Percentiles rank a stretch among this genome's conserved stretches.
Conservation (phyloP, 805 yeast species). For the Wickerhamomyces strasburgensis region DNA sequence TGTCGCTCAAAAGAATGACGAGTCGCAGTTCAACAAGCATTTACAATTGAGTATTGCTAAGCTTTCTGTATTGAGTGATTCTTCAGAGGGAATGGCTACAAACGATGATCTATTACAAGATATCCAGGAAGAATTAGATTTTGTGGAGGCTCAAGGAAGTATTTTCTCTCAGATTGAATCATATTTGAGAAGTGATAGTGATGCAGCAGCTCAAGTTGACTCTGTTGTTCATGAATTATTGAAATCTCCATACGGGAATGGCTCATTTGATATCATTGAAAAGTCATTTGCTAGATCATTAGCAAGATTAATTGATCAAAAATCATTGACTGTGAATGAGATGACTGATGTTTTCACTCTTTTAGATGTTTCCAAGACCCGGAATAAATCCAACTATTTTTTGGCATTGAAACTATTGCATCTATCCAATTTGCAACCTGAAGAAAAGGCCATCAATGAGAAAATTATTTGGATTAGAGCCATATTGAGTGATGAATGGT, state of each 20-base stretch:
- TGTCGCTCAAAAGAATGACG: slow-evolving; percentile 38
- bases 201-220: slow-evolving; percentile 22
- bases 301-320: slow-evolving; percentile 31
- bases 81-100: slow-evolving; percentile 12
- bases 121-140: slow-evolving; percentile 46
- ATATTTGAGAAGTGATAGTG: slow-evolving; percentile 28
- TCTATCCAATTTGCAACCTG: slow-evolving; percentile 24
- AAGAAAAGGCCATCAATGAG: slow-evolving; percentile 31
- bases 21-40: slow-evolving; percentile 41
- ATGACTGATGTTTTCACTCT: slow-evolving; percentile 49
- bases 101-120: slow-evolving; percentile 30
- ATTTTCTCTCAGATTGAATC: slow-evolving; percentile 27
- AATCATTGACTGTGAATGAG: slow-evolving; percentile 38
- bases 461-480: slow-evolving; percentile 56
- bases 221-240: slow-evolving; percentile 23
- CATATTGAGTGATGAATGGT: slow-evolving; percentile 50
- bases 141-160: slow-evolving; percentile 45
- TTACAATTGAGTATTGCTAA: slow-evolving; percentile 69
- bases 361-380: slow-evolving; percentile 31
- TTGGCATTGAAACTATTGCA: slow-evolving; percentile 50
- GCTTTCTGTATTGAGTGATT: slow-evolving; percentile 47
- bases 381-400: slow-evolving; percentile 29
- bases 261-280: slow-evolving; percentile 17
- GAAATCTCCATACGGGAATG: slow-evolving; percentile 17
- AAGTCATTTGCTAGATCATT: slow-evolving; percentile 23